Evolutionary conservation across 129 eudicot genomes (phyloP), one percentile per base, ranked within the genome.

Genomic region (Flaveria trinervia): DNA sequence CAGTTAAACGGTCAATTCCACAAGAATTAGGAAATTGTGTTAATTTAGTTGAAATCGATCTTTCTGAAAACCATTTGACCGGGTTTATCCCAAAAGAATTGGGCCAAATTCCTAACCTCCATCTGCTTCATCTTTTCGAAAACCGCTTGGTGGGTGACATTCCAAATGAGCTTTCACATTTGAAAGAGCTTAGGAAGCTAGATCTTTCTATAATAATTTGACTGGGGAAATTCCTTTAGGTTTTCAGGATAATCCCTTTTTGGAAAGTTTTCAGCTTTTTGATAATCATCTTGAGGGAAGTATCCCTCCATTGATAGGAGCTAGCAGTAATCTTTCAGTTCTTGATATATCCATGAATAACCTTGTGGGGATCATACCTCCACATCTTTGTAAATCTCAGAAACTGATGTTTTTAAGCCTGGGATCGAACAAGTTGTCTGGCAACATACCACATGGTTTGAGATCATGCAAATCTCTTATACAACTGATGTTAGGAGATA

Each of bases 121-220:
- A 76, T n/a, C 74, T 92, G 87, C 97, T 92, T 78, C 91, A 89
- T 78, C 96, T 92, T 23, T 92, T 92, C 49, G 97, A 92, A 59
- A 92, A 92, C 83, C 87, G 41, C 36, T 77, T 92, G 9, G 82
- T 81, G 49, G 97, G 97, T 30, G 67, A 54, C 20, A 89, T 92
- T 72, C 97, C 96, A 5, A 39, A 41, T 22, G 97, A 90, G 87
- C 87, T 93, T 73, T 81, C 90, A 44, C 65, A 78, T 75, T 51
- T 92, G 74, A 85, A 76, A 81, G 88, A 84, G 72, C 85, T 93
- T 55, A 52, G 78, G 30, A 83, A 80, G 15, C 59, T 93, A 23
- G 98, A 93, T 65, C 73, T 93, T 43, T 93, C 97, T 23, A 88
- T 93, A 93, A 93, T 59, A 83, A 86, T 76, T 75, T 93, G 77